These are phyloP conservation scores for Pyricularia grisea DNA, from an alignment of 2,329 filamentous ascomycete species.

Conservation along the genomic window DNA sequence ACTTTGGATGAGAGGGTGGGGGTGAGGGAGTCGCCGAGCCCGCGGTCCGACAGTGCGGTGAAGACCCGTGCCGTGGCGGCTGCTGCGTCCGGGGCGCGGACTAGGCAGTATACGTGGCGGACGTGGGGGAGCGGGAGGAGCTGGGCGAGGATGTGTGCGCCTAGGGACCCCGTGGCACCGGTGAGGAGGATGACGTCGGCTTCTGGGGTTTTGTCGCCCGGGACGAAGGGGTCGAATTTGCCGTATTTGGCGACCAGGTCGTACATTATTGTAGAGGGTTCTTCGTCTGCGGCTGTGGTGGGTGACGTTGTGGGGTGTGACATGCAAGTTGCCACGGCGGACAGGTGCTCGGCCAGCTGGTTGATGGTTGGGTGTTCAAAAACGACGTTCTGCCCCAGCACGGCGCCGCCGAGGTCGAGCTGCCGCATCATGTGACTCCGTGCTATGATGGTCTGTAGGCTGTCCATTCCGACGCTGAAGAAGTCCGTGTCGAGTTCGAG, in stretches of 20 bases:
- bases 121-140: slow-evolving; percentile 49
- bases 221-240: slow-evolving; percentile 18
- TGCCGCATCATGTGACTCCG: slow-evolving; percentile 40
- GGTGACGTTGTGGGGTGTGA: slow-evolving; percentile 11
- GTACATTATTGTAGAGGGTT: slow-evolving; percentile 23
- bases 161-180: slow-evolving; percentile 56
- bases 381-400: slow-evolving; percentile 44
- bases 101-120: slow-evolving; percentile 39
- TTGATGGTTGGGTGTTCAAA: slow-evolving; percentile 46
- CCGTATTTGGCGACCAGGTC: slow-evolving; percentile 33
- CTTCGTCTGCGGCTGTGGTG: slow-evolving; percentile 25
- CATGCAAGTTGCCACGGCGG: slow-evolving; percentile 27
- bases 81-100: slow-evolving; percentile 27
- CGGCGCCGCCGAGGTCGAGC: slow-evolving; percentile 35
- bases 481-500: slow-evolving; percentile 39
- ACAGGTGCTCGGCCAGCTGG: slow-evolving; percentile 33
- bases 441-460: slow-evolving; percentile 46
- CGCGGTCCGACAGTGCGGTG: slow-evolving; percentile 5
- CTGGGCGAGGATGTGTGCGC: slow-evolving; percentile 49
- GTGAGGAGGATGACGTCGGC: slow-evolving; percentile 32
- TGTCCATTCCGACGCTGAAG: slow-evolving; percentile 48
- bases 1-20: slow-evolving; percentile 19
- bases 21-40: slow-evolving; percentile 10
- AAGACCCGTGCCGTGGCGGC: slow-evolving; percentile 13
- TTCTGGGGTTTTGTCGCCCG: slow-evolving; percentile 5